Base-by-base conservation (phyloP, 768 basidiomycete genomes). In the Boletus rubescentipes region DNA sequence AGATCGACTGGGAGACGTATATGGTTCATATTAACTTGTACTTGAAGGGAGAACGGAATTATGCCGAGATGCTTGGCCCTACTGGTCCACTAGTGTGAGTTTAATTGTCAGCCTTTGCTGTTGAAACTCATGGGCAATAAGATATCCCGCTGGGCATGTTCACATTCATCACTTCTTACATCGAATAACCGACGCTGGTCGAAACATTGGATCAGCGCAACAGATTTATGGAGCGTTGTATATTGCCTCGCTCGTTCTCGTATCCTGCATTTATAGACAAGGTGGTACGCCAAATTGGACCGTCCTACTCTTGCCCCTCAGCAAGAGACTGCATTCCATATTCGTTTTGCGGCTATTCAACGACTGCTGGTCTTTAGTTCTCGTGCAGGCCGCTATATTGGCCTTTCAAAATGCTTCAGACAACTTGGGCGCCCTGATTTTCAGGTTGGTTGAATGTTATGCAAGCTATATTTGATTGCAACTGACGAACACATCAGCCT, bases 1-100 rank as follows among this genome's bases (percentile, higher is more conserved):
- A 99, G 73, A 99, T 99, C 63, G 97, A 99, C 73, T 98, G 92
- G 86, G 81, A 87, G 64, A 98, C 97, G 0, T 99, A 99, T 67
- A 93, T 98, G 85, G 75, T 87, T 48, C 97, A 98, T 49, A 80
- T 90, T 1, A 79, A 86, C 51, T 67, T 88, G 38, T 93, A 91
- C 72, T 62, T 90, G 43, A 80, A 83, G 50, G 94, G 94, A 32
- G 87, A 95, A 67, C 78, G 86, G 43, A 82, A 94, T 64, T 99
- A 99, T 67, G 78, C 82, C 12, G 70, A 76, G 54, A 87, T 99
- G 46, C 76, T 81, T 51, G 97, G 97, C 1, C 94, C 93, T 2
- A 97, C 93, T 7, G 97, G 97, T 15, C 92, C 90, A 9, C 75
- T 96, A 9, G 95, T 98, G 95, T 97, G 65, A 69, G 82, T 67